A percentile compares a stretch with the other conserved stretches of the same genome.
Conservation (phyloP, 495 filamentous ascomycete genomes). For the Aspergillus asperescens region DNA sequence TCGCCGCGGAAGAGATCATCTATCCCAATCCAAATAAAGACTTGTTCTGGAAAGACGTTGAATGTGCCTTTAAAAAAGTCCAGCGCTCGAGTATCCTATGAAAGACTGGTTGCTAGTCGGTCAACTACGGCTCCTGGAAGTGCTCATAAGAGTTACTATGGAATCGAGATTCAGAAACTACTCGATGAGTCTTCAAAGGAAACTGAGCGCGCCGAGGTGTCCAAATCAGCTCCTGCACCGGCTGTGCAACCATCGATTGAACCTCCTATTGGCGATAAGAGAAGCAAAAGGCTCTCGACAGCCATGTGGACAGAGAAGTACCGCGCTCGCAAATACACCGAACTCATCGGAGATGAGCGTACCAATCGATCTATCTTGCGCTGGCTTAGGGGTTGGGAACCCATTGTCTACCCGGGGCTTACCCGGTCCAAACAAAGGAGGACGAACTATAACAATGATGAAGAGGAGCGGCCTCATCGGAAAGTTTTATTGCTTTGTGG, state of each 20-base stretch:
- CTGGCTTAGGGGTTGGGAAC: slow-evolving; percentile 93
- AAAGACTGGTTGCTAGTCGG: slow-evolving; percentile 62
- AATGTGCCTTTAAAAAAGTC: slow-evolving; percentile 49
- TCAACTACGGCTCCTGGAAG: slow-evolving; percentile 62
- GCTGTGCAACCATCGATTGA: slow-evolving; percentile 36
- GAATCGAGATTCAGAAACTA: slow-evolving; percentile 79
- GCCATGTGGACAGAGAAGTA: slow-evolving; percentile 86
- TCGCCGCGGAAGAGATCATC: slow-evolving; percentile 15
- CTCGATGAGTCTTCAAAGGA: slow-evolving; percentile 62
- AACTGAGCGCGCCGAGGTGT: slow-evolving; percentile 33
- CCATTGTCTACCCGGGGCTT: slow-evolving; percentile 77
- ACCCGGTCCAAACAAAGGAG: slow-evolving; percentile 50
- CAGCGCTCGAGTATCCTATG: slow-evolving; percentile 51
- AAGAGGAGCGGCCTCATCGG: slow-evolving; percentile 63
- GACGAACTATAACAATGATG: slow-evolving; percentile 31
- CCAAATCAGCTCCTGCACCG: slow-evolving; percentile 9
- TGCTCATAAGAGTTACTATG: slow-evolving; percentile 82
- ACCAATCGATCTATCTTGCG: slow-evolving; percentile 87
- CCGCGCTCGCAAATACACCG: slow-evolving; percentile 83
- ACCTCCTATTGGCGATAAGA: slow-evolving; percentile 29
- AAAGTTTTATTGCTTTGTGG: slow-evolving; percentile 89
- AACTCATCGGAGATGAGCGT: slow-evolving; percentile 88
- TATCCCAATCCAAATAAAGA: slow-evolving; percentile 48
- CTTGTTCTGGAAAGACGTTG: slow-evolving; percentile 60
- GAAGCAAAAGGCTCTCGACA: slow-evolving; percentile 34